phyloP scores from a whole-genome alignment of 2,329 filamentous ascomycete genomes.

The Colletotrichum euphorbiae region DNA sequence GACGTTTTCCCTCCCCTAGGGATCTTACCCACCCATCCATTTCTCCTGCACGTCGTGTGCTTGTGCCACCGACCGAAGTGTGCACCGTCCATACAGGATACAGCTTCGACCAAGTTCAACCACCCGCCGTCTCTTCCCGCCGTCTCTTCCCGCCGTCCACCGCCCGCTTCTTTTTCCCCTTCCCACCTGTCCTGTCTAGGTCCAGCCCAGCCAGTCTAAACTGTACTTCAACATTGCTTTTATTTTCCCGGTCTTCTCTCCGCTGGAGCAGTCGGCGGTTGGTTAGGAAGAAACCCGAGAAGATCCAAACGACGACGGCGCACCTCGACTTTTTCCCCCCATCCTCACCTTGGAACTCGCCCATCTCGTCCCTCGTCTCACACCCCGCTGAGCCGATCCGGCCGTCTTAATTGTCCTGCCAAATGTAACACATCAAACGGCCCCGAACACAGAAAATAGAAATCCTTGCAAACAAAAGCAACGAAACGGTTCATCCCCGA shows the following conservation, averaged over 20 bases:
- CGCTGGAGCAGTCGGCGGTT: conserved; percentile 5
- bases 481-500: background rate
- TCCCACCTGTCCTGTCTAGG: background rate
- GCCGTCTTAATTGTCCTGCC: conserved; percentile 9
- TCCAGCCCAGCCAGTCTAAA: background rate
- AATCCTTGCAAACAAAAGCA: background rate
- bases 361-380: too few relatives aligned
- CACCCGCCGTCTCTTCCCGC: background rate
- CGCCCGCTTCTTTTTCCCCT: background rate
- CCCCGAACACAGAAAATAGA: background rate
- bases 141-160: background rate
- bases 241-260: background rate
- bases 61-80: background rate
- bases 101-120: background rate
- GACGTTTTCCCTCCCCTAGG: too few relatives aligned
- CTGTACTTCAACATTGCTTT: background rate
- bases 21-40: too few relatives aligned
- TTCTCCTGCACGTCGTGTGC: conserved; percentile 8
- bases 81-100: background rate
- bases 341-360: too few relatives aligned
- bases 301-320: conserved; percentile 10
- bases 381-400: conserved; percentile 1
- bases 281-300: conserved; percentile 5
- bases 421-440: background rate
- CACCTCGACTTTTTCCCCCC: conserved; percentile 3